Base-by-base conservation (phyloP, 495 filamentous ascomycete species). In the Neurospora sp. region DNA sequence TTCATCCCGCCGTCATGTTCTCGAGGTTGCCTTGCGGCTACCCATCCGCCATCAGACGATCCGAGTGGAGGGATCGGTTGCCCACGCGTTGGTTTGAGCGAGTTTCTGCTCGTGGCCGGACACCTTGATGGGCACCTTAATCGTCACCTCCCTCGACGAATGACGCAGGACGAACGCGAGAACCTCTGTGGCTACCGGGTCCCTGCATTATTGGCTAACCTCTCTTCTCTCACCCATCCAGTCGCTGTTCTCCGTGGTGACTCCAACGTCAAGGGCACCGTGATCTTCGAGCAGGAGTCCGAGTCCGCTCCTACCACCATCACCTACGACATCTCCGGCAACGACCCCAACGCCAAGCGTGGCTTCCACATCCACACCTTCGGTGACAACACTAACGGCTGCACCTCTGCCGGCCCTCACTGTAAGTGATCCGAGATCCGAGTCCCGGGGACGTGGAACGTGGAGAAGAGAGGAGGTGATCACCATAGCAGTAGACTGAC, bases 331-430 rank as follows among this genome's bases (percentile, higher is more conserved):
- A 95, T 98, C 85, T 88, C 88, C 75, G 94, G 94, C 87, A 84
- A 97, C 85, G 94, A 98, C 80, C 80, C 94, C 85, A 98, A 96
- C 78, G 95, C 96, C 78, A 89, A 95, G 90, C 94, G 96, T 86
- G 96, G 91, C 83, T 91, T 97, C 88, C 96, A 98, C 88, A 91
- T 98, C 80, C 96, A 98, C 87, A 92, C 96, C 85, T 99, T 97
- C 80, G 96, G 96, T 83, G 96, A 98, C 89, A 98, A 98, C 88
- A 98, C 96, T 87, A 99, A 98, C 85, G 96, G 96, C 82, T 99
- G 96, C 91, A 98, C 96, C 72, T 94, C 91, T 73, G 96, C 96
- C 70, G 96, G 96, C 59, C 94, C 96, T 77, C 96, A 99, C 85
- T 98, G 93, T 96, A 89, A 79, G 92, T 84, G 9, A 42, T 14